Conservation (phyloP, 305 asterid genomes). For the Fraxinus platypoda region DNA sequence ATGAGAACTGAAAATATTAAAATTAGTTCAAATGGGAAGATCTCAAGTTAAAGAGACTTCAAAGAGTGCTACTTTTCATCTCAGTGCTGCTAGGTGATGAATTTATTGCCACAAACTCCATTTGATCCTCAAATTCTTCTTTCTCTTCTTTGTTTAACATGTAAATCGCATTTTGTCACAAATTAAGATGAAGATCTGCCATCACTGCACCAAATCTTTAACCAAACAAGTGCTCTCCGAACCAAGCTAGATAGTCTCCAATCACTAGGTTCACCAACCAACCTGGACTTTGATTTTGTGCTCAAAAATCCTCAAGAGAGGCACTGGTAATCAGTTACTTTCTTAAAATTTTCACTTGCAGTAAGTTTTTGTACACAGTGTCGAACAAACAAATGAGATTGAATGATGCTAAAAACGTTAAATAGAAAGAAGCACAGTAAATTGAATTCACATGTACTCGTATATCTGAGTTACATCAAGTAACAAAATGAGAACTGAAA, state of each 20-base stretch:
- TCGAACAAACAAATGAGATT: background rate
- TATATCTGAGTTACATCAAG: background rate
- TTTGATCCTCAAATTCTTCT: constrained; percentile 5
- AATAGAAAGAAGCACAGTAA: background rate
- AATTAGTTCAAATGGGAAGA: background rate
- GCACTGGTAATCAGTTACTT: constrained; percentile 65
- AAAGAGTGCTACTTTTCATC: constrained; percentile 38
- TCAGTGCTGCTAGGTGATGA: constrained; percentile 13
- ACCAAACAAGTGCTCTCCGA: background rate
- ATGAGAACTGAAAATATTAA: background rate
- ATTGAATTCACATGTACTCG: background rate
- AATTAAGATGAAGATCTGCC: background rate
- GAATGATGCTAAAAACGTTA: background rate
- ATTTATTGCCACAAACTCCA: background rate
- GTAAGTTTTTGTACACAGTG: background rate
- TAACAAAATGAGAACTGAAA: background rate
- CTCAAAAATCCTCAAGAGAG: constrained; percentile 85
- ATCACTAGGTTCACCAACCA: constrained; percentile 18
- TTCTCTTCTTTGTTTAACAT: background rate
- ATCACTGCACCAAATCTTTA: background rate
- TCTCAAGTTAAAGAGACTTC: constrained; percentile 27
- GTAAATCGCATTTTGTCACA: background rate
- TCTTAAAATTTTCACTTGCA: background rate
- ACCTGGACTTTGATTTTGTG: too few species aligned
- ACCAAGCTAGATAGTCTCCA: constrained; percentile 20